phyloP scores from a whole-genome alignment of 192 early-diverging fungal species.

The Funneliformis geosporum region DNA sequence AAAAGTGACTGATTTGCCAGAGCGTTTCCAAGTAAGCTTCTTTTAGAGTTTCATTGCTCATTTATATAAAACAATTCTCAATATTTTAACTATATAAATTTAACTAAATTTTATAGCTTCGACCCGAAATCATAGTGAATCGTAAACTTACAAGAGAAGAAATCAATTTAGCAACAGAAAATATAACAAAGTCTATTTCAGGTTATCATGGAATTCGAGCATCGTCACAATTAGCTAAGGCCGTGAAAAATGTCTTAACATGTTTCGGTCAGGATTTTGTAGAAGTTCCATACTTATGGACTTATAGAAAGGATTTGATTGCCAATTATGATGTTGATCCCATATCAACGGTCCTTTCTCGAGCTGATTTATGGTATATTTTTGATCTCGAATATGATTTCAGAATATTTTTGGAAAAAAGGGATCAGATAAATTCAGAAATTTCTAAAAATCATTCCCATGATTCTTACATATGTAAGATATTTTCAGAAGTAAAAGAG shows the following conservation, averaged over 20 bases:
- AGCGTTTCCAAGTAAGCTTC: constrained; percentile 72
- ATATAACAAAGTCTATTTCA: constrained; percentile 49
- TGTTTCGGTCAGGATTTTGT: constrained; percentile 75
- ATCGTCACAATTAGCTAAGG: neutral
- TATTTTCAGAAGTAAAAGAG: constrained; percentile 49
- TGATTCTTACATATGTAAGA: constrained; percentile 51
- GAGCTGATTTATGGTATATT: constrained; percentile 84
- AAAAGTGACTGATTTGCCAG: constrained; percentile 84
- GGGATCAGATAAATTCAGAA: constrained; percentile 53
- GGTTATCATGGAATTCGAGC: constrained; percentile 6
- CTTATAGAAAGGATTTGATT: constrained; percentile 86
- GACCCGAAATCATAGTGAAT: constrained; percentile 45
- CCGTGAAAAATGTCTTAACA: constrained; percentile 54
- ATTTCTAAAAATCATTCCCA: constrained; percentile 49
- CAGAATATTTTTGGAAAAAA: constrained; percentile 67
- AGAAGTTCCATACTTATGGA: constrained; percentile 91
- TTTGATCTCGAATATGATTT: constrained; percentile 83
- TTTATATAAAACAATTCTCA: neutral
- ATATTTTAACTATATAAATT: neutral
- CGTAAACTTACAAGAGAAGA: constrained; percentile 56
- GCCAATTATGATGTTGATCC: constrained; percentile 23
- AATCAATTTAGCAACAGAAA: constrained; percentile 65
- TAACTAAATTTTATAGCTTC: constrained; percentile 43
- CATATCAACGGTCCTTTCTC: constrained; percentile 46
- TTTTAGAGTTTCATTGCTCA: neutral